Base-by-base conservation (phyloP, 2,329 filamentous ascomycete species). In the Daldinia sp. region DNA sequence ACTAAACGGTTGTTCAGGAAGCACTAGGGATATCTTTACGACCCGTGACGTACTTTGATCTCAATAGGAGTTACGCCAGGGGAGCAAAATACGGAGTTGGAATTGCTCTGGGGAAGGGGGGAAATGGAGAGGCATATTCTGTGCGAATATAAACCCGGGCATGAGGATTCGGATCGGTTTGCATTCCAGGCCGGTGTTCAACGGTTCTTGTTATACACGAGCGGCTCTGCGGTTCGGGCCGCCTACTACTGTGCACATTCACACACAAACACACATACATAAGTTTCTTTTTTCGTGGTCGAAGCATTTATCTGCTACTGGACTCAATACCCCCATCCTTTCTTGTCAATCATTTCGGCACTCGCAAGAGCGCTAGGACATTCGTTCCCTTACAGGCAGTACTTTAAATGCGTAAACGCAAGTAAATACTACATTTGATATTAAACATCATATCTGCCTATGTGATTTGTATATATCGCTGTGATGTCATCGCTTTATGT, bases 1-100 rank as follows among this genome's bases (percentile, higher is more conserved):
- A 93, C 91, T 13, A 90, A 90, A 79, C 84, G 91, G 69, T 74
- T 94, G 51, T 92, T 91, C 72, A 82, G 87, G 71, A 82, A 82
- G 76, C 74, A 71, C 39, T 72, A 77, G 72, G 71, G 61, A 58
- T 64, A 71, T 63, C 70, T 73, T 29, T 72, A 68, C 60, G 53
- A 55, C 58, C 49, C 58, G 58, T 67, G 57, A 66, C 63, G 56
- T 27, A 63, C 48, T 50, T 58, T 54, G 53, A 58, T 60, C 55
- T 56, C 29, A 13, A 60, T 58, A 25, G 21, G 57, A 52, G 51
- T 39, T 51, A 41, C 51, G 41, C 50, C 23, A 52, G 53, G 59
- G 59, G 58, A 59, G 55, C 56, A 51, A 21, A 59, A n/a, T 35
- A 43, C 55, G 59, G 45, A 47, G 39, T 53, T 61, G 48, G 48